Conservation (phyloP, 768 basidiomycete genomes). For the Lentinula edodes region DNA sequence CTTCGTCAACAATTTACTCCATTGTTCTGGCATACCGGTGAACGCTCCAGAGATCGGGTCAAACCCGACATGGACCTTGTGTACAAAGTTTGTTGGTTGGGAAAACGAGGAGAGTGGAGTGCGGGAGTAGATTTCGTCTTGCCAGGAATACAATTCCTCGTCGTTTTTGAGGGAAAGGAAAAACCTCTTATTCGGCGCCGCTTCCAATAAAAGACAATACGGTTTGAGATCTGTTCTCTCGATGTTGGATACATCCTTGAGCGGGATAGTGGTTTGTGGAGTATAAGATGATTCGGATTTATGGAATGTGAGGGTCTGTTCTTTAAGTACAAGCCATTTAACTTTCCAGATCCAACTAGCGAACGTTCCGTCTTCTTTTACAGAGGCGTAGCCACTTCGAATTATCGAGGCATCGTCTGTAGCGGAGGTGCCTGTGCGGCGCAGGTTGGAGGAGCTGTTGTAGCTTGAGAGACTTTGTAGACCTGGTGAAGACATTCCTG, state of each 20-base stretch:
- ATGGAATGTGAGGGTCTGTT: conserved; percentile 73
- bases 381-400: conserved; percentile 66
- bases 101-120: conserved; percentile 81
- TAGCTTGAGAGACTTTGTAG: background rate
- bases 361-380: conserved; percentile 89
- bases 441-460: conserved; percentile 5
- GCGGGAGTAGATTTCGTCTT: conserved; percentile 92
- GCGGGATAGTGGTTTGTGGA: conserved; percentile 54
- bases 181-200: conserved; percentile 50
- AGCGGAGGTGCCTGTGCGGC: background rate
- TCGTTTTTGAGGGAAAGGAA: conserved; percentile 85
- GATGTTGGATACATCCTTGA: conserved; percentile 80
- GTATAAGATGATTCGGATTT: conserved; percentile 71
- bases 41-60: conserved; percentile 93
- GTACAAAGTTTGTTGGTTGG: conserved; percentile 95
- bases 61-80: conserved; percentile 97
- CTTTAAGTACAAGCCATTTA: conserved; percentile 85
- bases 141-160: conserved; percentile 97
- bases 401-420: conserved; percentile 27
- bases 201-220: conserved; percentile 86
- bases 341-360: conserved; percentile 89
- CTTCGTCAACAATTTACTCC: conserved; percentile 94
- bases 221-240: conserved; percentile 93
- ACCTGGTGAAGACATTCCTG: conserved; percentile 20
- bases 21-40: conserved; percentile 95